Conservation (phyloP, 495 filamentous ascomycete genomes). For the Tuber melanosporum region DNA sequence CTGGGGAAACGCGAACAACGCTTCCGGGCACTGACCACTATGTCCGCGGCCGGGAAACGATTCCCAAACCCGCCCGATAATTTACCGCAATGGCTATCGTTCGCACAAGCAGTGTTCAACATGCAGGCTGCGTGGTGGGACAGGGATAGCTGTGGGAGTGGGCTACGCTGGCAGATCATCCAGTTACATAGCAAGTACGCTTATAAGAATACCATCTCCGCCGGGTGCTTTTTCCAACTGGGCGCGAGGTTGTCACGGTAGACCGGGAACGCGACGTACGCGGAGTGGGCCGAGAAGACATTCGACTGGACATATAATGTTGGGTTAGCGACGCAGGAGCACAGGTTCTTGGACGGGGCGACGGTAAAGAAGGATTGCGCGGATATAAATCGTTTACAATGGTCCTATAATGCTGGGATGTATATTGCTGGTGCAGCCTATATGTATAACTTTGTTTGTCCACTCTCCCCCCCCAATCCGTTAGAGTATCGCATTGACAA, state of each 20-base stretch:
- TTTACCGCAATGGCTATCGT: conserved; percentile 65
- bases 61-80: conserved; percentile 58
- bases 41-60: conserved; percentile 72
- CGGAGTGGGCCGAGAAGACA: conserved; percentile 60
- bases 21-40: conserved; percentile 77
- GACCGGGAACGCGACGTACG: conserved; percentile 63
- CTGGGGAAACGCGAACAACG: conserved; percentile 71
- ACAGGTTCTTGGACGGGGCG: conserved; percentile 56
- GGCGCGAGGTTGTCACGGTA: conserved; percentile 64
- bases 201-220: conserved; percentile 63
- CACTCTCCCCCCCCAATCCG: conserved; percentile 1
- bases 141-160: conserved; percentile 59
- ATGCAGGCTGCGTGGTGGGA: conserved; percentile 59
- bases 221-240: conserved; percentile 64
- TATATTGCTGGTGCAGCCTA: conserved; percentile 60
- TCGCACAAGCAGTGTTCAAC: conserved; percentile 76
- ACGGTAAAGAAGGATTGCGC: conserved; percentile 50
- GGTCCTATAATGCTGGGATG: conserved; percentile 64
- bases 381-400: conserved; percentile 51
- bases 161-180: conserved; percentile 80
- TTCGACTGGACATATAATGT: conserved; percentile 61
- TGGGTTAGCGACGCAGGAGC: conserved; percentile 50
- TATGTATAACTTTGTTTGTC: conserved; percentile 59
- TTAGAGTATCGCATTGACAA: conserved; percentile 6
- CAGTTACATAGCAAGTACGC: conserved; percentile 73